Evolutionary conservation across 1,284 basidiomycete species (phyloP), one percentile per base, ranked within the genome.

Genomic region (Tylopilus orsonianus): DNA sequence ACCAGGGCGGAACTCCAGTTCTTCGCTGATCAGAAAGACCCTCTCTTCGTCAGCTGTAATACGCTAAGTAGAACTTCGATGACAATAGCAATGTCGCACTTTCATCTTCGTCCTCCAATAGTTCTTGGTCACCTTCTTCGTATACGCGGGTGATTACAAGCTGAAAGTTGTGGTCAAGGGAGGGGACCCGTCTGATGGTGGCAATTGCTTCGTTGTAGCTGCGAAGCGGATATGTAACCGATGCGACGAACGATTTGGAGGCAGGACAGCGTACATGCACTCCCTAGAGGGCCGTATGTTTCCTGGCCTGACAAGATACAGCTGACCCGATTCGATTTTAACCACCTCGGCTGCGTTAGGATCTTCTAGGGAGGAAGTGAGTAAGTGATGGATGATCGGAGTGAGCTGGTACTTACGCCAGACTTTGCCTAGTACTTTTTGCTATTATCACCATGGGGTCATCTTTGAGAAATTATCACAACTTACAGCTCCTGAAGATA

Each of bases 171-270:
- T 87, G 88, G 46, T 94, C 91, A 46, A 91, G 70, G 0, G 88
- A 81, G 14, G 86, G 79, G 40, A 87, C 80, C 73, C 95, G 83
- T 50, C 97, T 85, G 62, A 99, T 90, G 18, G 94, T 95, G 10
- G 90, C 89, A 70, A 97, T 93, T 8, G 95, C 95, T 62, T 97
- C 93, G 59, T 93, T 93, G 71, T 93, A 99, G 62, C 93, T 97
- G 65, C 20, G 44, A 44, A 47, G 38, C 40, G 38, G 26, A 22
- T 50, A 32, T 50, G 16, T 56, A 41, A 14, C 32, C 23, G 40
- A 42, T 42, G 22, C 23, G 41, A 49, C 36, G 40, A 30, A 32
- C 7, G 8, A 37, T 32, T 37, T 3, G 34, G 9, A 33, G 26
- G 44, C 8, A 16, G 7, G 24, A 49, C 23, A 22, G 77, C 93